These are phyloP conservation scores for Komagataella kurtzmanii DNA, from an alignment of 805 yeast genomes.

Conservation along the genomic window DNA sequence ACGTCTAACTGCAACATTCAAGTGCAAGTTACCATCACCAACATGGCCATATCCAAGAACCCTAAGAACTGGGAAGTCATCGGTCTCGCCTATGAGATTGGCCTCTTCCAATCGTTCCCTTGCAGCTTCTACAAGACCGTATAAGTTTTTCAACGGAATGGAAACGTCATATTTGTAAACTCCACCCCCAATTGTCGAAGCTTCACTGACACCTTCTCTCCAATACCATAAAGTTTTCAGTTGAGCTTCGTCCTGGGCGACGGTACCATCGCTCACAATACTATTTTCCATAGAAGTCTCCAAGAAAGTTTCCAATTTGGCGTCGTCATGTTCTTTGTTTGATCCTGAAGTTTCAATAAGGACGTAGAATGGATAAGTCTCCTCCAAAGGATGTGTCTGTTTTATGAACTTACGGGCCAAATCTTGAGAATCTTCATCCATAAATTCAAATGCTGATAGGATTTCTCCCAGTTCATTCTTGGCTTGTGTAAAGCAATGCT, in stretches of 20 bases:
- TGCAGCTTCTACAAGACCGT: slow-evolving; percentile 72
- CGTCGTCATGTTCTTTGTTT: slow-evolving; percentile 85
- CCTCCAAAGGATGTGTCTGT: slow-evolving; percentile 54
- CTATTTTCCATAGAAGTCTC: slow-evolving; percentile 80
- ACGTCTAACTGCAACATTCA: slow-evolving; percentile 81
- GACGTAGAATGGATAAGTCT: slow-evolving; percentile 68
- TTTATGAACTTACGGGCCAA: slow-evolving; percentile 51
- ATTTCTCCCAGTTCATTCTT: slow-evolving; percentile 72
- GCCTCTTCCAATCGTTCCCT: slow-evolving; percentile 41
- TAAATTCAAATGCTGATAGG: slow-evolving; percentile 85
- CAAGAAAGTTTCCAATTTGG: slow-evolving; percentile 72
- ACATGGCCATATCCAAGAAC: slow-evolving; percentile 97
- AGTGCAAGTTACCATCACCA: slow-evolving; percentile 94
- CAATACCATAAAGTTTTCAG: slow-evolving; percentile 77
- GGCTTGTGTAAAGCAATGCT: slow-evolving; percentile 66
- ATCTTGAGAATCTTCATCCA: slow-evolving; percentile 64
- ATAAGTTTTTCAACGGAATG: slow-evolving; percentile 69
- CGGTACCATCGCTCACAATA: slow-evolving; percentile 80
- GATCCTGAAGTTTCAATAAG: slow-evolving; percentile 96
- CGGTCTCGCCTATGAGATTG: slow-evolving; percentile 50
- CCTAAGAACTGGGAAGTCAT: slow-evolving; percentile 64
- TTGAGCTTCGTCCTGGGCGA: slow-evolving; percentile 92
- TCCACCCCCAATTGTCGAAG: slow-evolving; percentile 76
- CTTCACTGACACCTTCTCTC: slow-evolving; percentile 93
- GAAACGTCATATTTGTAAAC: slow-evolving; percentile 97